These are phyloP conservation scores for Pseudonectria foliicola DNA, from an alignment of 2,329 filamentous ascomycete genomes.

Conservation along the genomic window DNA sequence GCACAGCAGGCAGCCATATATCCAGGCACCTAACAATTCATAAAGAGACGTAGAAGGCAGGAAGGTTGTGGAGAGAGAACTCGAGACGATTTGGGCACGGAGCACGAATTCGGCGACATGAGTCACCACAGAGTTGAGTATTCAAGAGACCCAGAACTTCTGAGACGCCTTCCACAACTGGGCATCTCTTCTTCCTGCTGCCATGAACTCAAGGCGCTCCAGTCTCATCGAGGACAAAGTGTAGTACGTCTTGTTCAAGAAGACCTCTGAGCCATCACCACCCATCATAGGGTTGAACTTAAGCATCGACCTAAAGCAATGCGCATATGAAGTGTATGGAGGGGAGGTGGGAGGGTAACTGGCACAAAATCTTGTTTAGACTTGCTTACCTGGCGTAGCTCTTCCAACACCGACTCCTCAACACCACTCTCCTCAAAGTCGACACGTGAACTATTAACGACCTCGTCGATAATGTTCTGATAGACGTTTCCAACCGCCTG, in stretches of 20 bases:
- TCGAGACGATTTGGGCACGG: constrained; percentile 1
- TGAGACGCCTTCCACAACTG: constrained; percentile 33
- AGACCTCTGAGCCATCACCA: too few relatives aligned
- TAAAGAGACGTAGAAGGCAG: background rate
- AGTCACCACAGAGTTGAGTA: constrained; percentile 24
- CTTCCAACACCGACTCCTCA: constrained; percentile 76
- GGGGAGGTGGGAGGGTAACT: too few relatives aligned
- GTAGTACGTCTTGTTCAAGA: background rate
- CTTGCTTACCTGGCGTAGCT: constrained; percentile 74
- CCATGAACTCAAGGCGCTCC: constrained; percentile 6
- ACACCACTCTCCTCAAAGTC: constrained; percentile 97
- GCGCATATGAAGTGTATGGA: too few relatives aligned
- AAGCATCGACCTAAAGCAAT: too few relatives aligned
- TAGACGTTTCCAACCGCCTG: constrained; percentile 68
- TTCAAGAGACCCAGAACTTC: constrained; percentile 52
- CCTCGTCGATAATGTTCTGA: constrained; percentile 68
- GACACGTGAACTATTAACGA: constrained; percentile 84
- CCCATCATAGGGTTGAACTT: too few relatives aligned
- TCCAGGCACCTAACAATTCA: too few relatives aligned
- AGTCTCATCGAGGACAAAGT: constrained; percentile 4
- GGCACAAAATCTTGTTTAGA: constrained; percentile 2
- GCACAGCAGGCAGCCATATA: too few relatives aligned
- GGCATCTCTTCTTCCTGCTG: constrained; percentile 18
- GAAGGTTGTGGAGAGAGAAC: background rate
- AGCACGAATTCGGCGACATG: constrained; percentile 15